Evolutionary conservation across 148 eudicot genomes (phyloP).

Genomic region (Camellia sinensis): DNA sequence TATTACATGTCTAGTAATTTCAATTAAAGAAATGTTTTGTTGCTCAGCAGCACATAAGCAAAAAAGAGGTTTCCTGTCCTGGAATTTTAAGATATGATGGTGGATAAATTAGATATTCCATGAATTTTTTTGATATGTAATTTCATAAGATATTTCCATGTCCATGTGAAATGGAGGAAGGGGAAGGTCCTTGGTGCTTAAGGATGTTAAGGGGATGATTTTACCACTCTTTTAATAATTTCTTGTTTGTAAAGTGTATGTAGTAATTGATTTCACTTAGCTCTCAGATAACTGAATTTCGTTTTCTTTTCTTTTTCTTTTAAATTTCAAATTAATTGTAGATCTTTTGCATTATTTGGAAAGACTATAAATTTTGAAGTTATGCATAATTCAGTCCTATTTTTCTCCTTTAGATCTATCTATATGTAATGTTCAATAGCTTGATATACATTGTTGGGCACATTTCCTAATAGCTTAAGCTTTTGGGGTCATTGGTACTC

Average conservation of each 20-base stretch:
- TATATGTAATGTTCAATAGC: not conserved
- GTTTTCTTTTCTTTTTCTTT: not conserved
- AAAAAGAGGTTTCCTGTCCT: not conserved
- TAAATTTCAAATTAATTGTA: not conserved
- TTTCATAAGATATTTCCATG: not conserved
- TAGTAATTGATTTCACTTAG: not conserved
- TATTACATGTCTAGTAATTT: not conserved
- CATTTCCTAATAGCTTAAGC: not conserved
- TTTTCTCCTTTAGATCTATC: not conserved
- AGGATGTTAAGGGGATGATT: not conserved
- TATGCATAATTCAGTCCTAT: constrained; percentile 1
- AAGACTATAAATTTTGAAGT: not conserved
- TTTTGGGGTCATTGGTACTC: not conserved
- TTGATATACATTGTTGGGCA: too few relatives aligned
- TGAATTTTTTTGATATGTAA: not conserved
- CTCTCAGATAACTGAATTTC: not conserved
- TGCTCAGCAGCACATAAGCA: not conserved
- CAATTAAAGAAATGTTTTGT: not conserved
- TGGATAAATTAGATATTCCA: not conserved
- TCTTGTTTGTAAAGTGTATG: not conserved
- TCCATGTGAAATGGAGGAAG: not conserved
- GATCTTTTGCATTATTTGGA: not conserved
- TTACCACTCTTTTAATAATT: not conserved
- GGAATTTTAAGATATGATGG: not conserved
- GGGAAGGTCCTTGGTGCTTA: not conserved